Base-by-base conservation (phyloP, 2,329 filamentous ascomycete genomes). In the Talaromyces sp. region DNA sequence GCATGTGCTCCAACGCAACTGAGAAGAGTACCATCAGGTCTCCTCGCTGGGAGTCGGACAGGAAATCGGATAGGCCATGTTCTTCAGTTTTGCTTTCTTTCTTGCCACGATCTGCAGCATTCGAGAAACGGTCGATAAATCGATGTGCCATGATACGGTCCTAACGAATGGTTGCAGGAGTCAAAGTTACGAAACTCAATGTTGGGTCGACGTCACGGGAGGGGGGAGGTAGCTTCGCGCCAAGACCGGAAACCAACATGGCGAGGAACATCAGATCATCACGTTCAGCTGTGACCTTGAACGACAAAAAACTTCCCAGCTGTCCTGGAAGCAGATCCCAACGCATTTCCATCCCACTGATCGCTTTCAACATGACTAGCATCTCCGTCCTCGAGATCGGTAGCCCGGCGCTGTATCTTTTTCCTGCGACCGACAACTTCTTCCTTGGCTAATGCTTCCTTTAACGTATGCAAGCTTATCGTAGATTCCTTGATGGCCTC, bases 301-400 rank as follows among this genome's bases (percentile, higher is more conserved):
- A 94, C 90, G 7, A 93, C 84, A 64, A 95, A 93, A 66, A 87
- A 95, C 63, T 81, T 83, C 13, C 89, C 89, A 4, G 81, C 81
- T 56, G 79, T 90, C 66, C 81, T 84, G 15, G 81, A 78, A 0
- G 89, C 89, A 56, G 81, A 81, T 1, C 79, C 80, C 50, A 94
- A 71, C 0, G 87, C 84, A 75, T 94, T 81, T 84, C 90, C 93
- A 61, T 84, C 76, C 73, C 88, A 84, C 1, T 75, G 79, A 13
- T 79, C 76, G 3, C 74, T 74, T 19, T 81, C 78, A 3, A 73
- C 68, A 10, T 60, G 64, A 37, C 64, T 60, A 52, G 68, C 68
- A 46, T 65, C 71, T 46, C 68, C 65, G 15, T 37, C 22, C 22
- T 48, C 35, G 9, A 28, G 19, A 31, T 15, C 37, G 8, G 62